These are phyloP conservation scores for Ganoderma multipileum DNA, from an alignment of 1,284 basidiomycete species.

Conservation along the genomic window DNA sequence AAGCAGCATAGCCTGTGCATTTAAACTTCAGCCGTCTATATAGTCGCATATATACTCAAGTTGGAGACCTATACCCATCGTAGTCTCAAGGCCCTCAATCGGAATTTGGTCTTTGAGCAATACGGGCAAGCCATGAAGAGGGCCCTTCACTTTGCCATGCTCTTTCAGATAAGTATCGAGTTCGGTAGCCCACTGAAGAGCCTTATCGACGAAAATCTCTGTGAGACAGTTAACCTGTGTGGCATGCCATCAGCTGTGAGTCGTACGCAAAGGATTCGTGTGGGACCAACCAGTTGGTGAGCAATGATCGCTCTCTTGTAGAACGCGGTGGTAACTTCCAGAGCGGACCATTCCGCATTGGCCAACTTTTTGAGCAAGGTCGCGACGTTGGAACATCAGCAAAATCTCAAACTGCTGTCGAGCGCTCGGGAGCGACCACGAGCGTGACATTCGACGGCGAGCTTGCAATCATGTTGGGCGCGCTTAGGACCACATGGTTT, in stretches of 20 bases:
- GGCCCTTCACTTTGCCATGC: slow-evolving; percentile 49
- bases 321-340: slow-evolving; percentile 50
- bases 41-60: neutral
- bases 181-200: slow-evolving; percentile 48
- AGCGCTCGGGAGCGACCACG: no score
- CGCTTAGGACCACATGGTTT: no score
- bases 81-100: slow-evolving; percentile 62
- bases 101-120: slow-evolving; percentile 58
- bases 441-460: no score
- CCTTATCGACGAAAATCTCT: slow-evolving; percentile 53
- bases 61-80: slow-evolving; percentile 49
- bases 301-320: slow-evolving; percentile 56
- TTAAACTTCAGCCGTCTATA: slow-evolving; percentile 20
- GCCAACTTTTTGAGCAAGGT: slow-evolving; percentile 48
- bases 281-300: slow-evolving; percentile 54
- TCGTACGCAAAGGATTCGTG: neutral
- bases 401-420: no score
- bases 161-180: slow-evolving; percentile 49
- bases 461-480: no score
- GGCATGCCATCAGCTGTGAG: neutral
- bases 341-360: slow-evolving; percentile 41
- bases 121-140: slow-evolving; percentile 58
- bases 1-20: slow-evolving; percentile 40
- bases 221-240: slow-evolving; percentile 53
- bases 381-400: slow-evolving; percentile 24